Evolutionary conservation across 139 green algal genomes (phyloP).

Genomic region (Raphidocelis subcapitata): DNA sequence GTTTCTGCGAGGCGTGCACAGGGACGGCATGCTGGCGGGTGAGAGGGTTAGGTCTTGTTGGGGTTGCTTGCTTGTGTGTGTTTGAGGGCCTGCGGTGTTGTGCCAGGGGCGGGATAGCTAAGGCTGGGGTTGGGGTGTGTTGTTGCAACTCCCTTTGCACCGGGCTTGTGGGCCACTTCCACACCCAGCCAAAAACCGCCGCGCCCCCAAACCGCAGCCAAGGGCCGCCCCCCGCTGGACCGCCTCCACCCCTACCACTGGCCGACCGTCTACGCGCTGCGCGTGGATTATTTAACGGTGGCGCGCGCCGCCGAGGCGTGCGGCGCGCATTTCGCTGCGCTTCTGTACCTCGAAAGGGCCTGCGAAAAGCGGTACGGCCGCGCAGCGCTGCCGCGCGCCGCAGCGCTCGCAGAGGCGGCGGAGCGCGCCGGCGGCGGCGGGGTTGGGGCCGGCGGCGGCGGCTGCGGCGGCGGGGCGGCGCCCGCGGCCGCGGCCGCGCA

Average conservation of each 20-base stretch:
- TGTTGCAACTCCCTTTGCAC: neutral
- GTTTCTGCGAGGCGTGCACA: slow-evolving; percentile 42
- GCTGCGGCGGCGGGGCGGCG: too few relatives aligned
- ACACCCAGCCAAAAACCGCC: too few relatives aligned
- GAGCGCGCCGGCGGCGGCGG: too few relatives aligned
- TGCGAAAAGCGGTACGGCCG: slow-evolving; percentile 50
- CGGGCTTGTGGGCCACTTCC: too few relatives aligned
- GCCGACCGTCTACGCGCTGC: slow-evolving; percentile 71
- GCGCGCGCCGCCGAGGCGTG: slow-evolving; percentile 54
- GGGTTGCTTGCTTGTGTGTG: neutral
- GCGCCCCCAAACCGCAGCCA: neutral
- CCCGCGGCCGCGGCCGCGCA: neutral
- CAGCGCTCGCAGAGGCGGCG: neutral
- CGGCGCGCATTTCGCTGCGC: slow-evolving; percentile 63
- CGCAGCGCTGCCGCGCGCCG: slow-evolving; percentile 22
- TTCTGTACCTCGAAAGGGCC: slow-evolving; percentile 80
- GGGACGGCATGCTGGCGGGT: slow-evolving; percentile 24
- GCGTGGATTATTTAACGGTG: slow-evolving; percentile 70
- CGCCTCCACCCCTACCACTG: slow-evolving; percentile 15
- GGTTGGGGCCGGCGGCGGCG: neutral
- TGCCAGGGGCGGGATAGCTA: neutral
- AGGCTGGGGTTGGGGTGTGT: neutral
- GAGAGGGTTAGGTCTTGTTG: neutral
- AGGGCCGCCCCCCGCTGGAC: neutral
- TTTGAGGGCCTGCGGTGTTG: neutral